Evolutionary conservation across 345 rosid genomes (phyloP), one percentile per base, ranked within the genome.

Genomic region (Aquilaria yunnanensis): DNA sequence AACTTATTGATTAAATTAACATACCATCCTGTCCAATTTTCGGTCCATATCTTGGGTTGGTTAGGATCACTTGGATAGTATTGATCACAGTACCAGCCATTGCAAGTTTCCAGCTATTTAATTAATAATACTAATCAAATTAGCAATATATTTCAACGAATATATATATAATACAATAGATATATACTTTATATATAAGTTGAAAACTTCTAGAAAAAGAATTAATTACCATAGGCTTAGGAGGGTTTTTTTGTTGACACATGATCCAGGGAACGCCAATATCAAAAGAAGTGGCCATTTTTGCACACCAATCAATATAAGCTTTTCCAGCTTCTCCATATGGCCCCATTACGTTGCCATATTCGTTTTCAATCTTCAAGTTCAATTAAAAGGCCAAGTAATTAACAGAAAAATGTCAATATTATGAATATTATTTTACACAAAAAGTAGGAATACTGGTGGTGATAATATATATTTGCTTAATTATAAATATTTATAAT

Each of bases 21-120:
- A 46, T 12, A 86, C 94, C 85, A 88, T 14, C 91, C 91, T 4
- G 84, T 80, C 91, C 84, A 87, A 54, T 83, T 85, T 64, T 87
- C 94, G 12, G 88, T 79, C 90, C 90, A 87, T 59, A 85, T 76
- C 49, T 85, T 83, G 4, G 89, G 91, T 16, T 67, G 75, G 12
- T 59, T 70, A 1, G 80, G 67, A 41, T 68, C 56, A 5, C 50
- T 74, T 0, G 81, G 88, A 8, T 69, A 62, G 57, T 59, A 81
- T 10, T 65, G 31, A 55, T 85, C 83, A 60, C 87, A 80, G 33
- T 88, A 85, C 66, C 67, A 85, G 0, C 87, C 87, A 63, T 83
- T 83, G 65, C 85, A 79, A 3, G 89, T 72, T 49, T 76, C 74
- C 6, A 83, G 61, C 94, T 87, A 58, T 0, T 64, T 32, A 34